Evolutionary conservation across 2,329 filamentous ascomycete genomes (phyloP), one percentile per base, ranked within the genome.

Genomic region (Diaporthe helianthi): DNA sequence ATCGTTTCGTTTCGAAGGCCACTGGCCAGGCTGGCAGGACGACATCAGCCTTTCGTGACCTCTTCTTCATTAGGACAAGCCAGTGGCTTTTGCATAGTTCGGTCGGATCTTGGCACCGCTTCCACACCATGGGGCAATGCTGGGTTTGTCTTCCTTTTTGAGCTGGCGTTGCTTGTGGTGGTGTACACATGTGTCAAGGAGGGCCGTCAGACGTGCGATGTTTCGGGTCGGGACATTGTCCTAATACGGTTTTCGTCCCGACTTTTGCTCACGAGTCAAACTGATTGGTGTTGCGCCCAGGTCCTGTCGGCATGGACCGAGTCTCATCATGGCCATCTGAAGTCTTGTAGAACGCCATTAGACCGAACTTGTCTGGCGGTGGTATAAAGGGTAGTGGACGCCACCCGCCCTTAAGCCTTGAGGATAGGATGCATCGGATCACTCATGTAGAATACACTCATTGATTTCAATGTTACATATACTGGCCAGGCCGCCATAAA

Each of bases 181-280:
- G 58, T 49, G 44, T n/a, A 12, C 58, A 47, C 58, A 63, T 44
- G 58, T 63, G 58, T 63, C 58, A 63, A 63, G 58, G 1, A 17
- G 58, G 58, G 41, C 26, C 31, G 47, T 63, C 58, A 63, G 58
- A 49, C 44, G 44, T 63, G 58, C 44, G 44, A 63, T 63, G 58
- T 63, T 63, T 63, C 58, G 58, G 58, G 58, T 63, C 58, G 58
- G 58, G 58, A 63, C 58, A 63, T 63, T 63, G 41, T 47, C 58
- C 58, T 29, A 49, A 63, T 36, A 26, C 58, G 58, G 58, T 63
- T 63, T 63, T 63, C 58, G 58, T 63, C 58, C 58, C 58, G 44
- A 63, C 58, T 49, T 63, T 13, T 47, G n/a, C 58, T 49, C 58
- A 46, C 58, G 44, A 63, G 58, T 49, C 58, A 63, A 49, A 36